These are phyloP conservation scores for Pseudopediastrum boryanum DNA, from an alignment of 139 green algal genomes.

Conservation along the genomic window DNA sequence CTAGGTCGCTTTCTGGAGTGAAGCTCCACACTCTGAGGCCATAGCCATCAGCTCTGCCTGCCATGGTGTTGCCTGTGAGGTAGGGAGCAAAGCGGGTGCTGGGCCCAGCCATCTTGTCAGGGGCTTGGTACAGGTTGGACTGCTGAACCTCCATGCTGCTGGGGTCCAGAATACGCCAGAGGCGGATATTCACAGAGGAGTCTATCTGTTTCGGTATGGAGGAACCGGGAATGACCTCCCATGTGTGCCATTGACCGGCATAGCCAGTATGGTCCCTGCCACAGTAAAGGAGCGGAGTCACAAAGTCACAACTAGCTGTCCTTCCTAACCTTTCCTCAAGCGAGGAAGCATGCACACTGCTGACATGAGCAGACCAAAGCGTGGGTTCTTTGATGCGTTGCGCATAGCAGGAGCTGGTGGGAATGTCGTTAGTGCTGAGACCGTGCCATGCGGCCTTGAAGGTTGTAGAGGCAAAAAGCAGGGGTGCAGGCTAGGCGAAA, in stretches of 20 bases:
- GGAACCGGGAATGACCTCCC: constrained; percentile 9
- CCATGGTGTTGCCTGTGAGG: constrained; percentile 31
- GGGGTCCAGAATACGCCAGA: constrained; percentile 10
- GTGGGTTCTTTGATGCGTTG: neutral
- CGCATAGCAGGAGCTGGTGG: neutral
- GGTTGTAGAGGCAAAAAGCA: constrained; percentile 3
- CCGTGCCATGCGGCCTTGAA: neutral
- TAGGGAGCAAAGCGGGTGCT: neutral
- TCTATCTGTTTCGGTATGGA: constrained; percentile 5
- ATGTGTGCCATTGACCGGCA: constrained; percentile 33
- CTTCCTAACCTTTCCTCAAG: too few species aligned
- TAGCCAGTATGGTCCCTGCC: constrained; percentile 13
- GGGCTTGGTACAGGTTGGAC: constrained; percentile 18
- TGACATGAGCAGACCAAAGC: neutral
- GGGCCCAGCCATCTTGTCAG: neutral
- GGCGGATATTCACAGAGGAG: constrained; percentile 22
- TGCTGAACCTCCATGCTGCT: constrained; percentile 1
- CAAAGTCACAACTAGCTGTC: too few species aligned
- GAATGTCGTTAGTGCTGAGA: neutral
- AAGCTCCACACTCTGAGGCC: constrained; percentile 30
- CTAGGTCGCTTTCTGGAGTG: constrained; percentile 11
- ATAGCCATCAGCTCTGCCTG: constrained; percentile 26
- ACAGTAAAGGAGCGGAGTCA: too few species aligned
- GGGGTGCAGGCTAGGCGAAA: neutral
- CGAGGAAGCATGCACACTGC: neutral